Evolutionary conservation across 768 basidiomycete genomes (phyloP), one percentile per base, ranked within the genome.

Genomic region (Mycena crocata): DNA sequence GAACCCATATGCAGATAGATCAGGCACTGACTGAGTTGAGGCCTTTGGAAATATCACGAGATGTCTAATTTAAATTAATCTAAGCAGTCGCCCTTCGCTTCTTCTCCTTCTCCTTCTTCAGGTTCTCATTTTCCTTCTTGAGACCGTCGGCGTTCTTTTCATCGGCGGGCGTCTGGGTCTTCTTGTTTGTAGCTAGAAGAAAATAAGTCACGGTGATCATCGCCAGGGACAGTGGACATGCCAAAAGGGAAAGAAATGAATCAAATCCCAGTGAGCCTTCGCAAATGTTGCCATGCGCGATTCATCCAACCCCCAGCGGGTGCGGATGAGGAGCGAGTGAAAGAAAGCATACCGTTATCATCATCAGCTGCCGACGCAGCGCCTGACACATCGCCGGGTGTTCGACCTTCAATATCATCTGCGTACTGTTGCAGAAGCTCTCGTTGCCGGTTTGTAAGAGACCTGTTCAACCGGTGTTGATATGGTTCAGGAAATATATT

Each of bases 381-480:
- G 45, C 73, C 62, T 32, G 70, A 71, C 58, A 68, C 68, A 68
- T 63, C 48, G 69, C 67, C 60, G 35, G 61, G 75, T 32, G 60
- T 71, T 56, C 84, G 85, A 62, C 93, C 94, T 79, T 98, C 96
- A n/a, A 94, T 86, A 72, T 98, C 96, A 75, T 96, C 93, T 23
- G 94, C 97, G 73, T 92, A 99, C 68, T 89, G 88, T 79, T 99
- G 89, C 44, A 99, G 77, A 66, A 98, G 90, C 75, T 93, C 89
- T 66, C 92, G 90, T 82, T 99, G 97, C 37, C 90, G 90, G 67
- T 86, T 80, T 3, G 94, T 91, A 64, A 99, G 84, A 23, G 93
- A 87, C 81, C 97, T 98, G 77, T 50, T 61, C 45, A 64, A 21
- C 39, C 46, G 49, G 51, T 28, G 67, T 64, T 69, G 54, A 54